These are phyloP conservation scores for Apiospora phragmitis DNA, from an alignment of 2,329 filamentous ascomycete genomes.

Conservation along the genomic window DNA sequence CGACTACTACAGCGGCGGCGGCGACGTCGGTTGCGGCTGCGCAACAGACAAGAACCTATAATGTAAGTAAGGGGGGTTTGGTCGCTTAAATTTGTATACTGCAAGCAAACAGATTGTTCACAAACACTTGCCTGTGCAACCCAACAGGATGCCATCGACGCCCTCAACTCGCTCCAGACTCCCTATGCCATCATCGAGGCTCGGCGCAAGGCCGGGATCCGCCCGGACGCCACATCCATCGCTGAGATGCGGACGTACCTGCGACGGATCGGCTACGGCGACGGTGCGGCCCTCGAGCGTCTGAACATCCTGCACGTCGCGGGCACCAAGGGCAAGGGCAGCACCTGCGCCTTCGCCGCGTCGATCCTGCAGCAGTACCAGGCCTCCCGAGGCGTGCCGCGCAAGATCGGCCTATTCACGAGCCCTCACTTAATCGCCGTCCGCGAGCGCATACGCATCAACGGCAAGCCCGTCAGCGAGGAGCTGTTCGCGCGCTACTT, in stretches of 20 bases:
- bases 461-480: conserved; percentile 58
- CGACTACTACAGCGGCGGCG: neutral
- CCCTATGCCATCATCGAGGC: conserved; percentile 81
- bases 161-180: conserved; percentile 85
- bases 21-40: neutral
- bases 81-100: neutral
- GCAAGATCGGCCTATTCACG: conserved; percentile 64
- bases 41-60: conserved; percentile 15
- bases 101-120: neutral
- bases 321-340: conserved; percentile 78
- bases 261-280: conserved; percentile 73
- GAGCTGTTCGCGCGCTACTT: conserved; percentile 64
- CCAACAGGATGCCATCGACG: conserved; percentile 9
- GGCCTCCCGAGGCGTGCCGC: conserved; percentile 30
- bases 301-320: conserved; percentile 70
- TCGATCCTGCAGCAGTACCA: conserved; percentile 60
- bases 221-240: conserved; percentile 63
- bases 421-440: conserved; percentile 69
- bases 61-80: conserved; percentile 10
- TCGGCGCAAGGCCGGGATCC: conserved; percentile 68
- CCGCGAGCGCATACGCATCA: conserved; percentile 66
- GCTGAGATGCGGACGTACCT: conserved; percentile 81
- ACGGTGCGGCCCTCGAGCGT: conserved; percentile 50
- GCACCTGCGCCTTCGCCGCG: conserved; percentile 67
- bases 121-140: neutral